phyloP scores from a whole-genome alignment of 257 asterid genomes.

The Linderniella brevidens region DNA sequence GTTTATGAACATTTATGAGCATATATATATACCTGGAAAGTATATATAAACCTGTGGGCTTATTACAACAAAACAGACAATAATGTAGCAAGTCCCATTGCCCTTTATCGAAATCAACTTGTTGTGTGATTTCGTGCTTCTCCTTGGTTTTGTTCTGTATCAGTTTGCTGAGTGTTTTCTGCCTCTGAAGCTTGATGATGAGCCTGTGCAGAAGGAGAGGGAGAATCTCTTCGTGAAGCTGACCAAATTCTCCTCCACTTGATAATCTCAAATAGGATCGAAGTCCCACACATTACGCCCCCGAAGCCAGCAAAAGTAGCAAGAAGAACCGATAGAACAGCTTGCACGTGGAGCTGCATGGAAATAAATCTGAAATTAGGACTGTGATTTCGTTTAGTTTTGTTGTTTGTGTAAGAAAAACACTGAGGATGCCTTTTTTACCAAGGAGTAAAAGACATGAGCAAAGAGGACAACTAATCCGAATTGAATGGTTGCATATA shows the following conservation, averaged over 20 bases:
- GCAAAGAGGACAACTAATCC: constrained; percentile 66
- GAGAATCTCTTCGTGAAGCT: background rate
- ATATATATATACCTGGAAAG: no score
- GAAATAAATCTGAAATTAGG: background rate
- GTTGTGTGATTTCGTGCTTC: no score
- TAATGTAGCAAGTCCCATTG: no score
- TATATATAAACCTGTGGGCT: no score
- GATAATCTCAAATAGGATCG: background rate
- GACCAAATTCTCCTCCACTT: background rate
- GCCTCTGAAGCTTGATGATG: background rate
- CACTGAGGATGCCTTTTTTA: constrained; percentile 17
- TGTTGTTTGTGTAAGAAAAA: background rate
- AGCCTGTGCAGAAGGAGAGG: background rate
- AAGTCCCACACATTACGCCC: constrained; percentile 1
- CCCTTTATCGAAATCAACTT: no score
- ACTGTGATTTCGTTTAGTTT: background rate
- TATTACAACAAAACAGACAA: no score
- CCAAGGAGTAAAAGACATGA: constrained; percentile 71
- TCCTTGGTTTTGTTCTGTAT: no score
- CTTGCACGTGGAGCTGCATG: background rate
- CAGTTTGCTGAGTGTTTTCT: background rate
- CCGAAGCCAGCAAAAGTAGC: constrained; percentile 3
- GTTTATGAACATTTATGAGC: no score
- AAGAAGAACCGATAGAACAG: constrained; percentile 2
- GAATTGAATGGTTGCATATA: constrained; percentile 68